These are phyloP conservation scores for Amorphotheca resinae DNA, from an alignment of 495 filamentous ascomycete species.

Conservation along the genomic window DNA sequence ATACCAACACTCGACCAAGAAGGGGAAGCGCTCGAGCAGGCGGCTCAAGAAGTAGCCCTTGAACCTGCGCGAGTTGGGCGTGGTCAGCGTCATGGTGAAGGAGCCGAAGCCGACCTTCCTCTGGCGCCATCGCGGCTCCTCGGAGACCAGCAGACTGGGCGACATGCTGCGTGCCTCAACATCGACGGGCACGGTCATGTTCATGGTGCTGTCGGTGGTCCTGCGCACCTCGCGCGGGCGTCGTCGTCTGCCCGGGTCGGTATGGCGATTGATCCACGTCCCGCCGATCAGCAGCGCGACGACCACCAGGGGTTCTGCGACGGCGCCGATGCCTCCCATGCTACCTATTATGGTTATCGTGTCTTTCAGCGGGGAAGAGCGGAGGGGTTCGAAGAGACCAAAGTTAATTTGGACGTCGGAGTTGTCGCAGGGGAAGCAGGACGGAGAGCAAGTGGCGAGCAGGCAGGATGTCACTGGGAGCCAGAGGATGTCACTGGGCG, in stretches of 20 bases:
- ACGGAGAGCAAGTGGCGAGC: too few species aligned
- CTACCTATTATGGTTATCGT: too few species aligned
- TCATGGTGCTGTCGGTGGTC: neutral
- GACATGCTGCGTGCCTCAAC: constrained; percentile 2
- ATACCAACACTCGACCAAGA: constrained; percentile 70
- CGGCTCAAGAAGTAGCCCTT: constrained; percentile 41
- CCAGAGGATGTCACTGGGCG: too few species aligned
- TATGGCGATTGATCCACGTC: constrained; percentile 43
- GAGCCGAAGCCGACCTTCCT: constrained; percentile 16
- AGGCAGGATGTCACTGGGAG: too few species aligned
- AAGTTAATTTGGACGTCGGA: too few species aligned
- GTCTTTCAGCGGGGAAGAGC: too few species aligned
- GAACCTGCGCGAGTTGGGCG: constrained; percentile 44
- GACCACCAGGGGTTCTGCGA: constrained; percentile 43
- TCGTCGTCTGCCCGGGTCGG: constrained; percentile 5
- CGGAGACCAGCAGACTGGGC: constrained; percentile 3
- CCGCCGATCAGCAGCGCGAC: constrained; percentile 44
- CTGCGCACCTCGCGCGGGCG: neutral
- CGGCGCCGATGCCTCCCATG: constrained; percentile 31
- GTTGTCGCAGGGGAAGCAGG: too few species aligned
- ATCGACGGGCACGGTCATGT: constrained; percentile 1
- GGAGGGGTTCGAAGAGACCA: too few species aligned
- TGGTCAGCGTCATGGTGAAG: constrained; percentile 23
- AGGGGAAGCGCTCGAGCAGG: constrained; percentile 55
- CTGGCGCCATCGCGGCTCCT: constrained; percentile 13